These are phyloP conservation scores for Orbilia quercus DNA, from an alignment of 2,329 filamentous ascomycete genomes.

Conservation along the genomic window DNA sequence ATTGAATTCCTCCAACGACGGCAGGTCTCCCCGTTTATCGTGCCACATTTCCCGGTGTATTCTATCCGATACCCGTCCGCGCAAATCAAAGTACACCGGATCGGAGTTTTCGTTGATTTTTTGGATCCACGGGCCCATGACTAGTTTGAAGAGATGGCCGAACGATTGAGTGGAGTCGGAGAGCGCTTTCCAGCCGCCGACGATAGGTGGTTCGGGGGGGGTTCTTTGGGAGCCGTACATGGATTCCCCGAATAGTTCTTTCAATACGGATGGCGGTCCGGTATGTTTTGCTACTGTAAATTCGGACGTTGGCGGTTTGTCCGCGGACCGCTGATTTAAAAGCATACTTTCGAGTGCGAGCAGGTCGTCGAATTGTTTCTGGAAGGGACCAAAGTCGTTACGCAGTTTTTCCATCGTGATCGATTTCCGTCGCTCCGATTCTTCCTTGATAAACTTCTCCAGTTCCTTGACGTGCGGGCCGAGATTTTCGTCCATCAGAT, in stretches of 20 bases:
- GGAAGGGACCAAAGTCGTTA: conserved; percentile 33
- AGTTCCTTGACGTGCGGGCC: conserved; percentile 26
- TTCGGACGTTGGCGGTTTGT: conserved; percentile 16
- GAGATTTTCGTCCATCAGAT: conserved; percentile 40
- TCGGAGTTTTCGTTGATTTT: conserved; percentile 45
- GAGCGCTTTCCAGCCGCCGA: conserved; percentile 30
- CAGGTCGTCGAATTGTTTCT: conserved; percentile 30
- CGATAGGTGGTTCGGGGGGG: conserved; percentile 20
- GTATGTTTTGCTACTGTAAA: conserved; percentile 33
- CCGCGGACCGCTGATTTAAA: no score
- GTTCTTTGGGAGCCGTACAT: conserved; percentile 50
- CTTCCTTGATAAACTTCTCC: conserved; percentile 39
- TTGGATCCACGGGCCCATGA: conserved; percentile 45
- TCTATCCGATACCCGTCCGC: conserved; percentile 17
- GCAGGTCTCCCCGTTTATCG: conserved; percentile 12
- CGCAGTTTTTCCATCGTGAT: conserved; percentile 19
- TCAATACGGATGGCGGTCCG: conserved; percentile 19
- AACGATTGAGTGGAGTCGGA: conserved; percentile 14
- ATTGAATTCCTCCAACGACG: conserved; percentile 33
- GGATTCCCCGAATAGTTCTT: conserved; percentile 48
- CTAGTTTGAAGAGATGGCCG: conserved; percentile 32
- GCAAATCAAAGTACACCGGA: conserved; percentile 15
- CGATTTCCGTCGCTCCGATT: conserved; percentile 37
- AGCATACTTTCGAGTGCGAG: background rate
- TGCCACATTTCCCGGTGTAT: conserved; percentile 45